Percentiles rank a stretch among this genome's conserved stretches.
Evolutionary conservation across 2,329 filamentous ascomycete species (phyloP).

Genomic region (Cyphellophora attinorum): DNA sequence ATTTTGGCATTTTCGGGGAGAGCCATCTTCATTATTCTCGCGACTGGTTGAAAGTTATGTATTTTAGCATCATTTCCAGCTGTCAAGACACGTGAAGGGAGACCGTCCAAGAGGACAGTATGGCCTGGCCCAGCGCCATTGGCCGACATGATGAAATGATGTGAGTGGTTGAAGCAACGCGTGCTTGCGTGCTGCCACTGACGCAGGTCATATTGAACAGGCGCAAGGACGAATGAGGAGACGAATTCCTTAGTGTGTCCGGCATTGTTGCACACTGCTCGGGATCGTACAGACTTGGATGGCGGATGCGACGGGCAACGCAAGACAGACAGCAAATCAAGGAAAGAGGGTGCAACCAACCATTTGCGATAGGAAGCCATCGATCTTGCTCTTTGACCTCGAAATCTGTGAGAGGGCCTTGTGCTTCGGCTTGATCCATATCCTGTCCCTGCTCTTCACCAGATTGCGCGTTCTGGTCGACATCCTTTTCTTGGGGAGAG

Average conservation of each 20-base stretch:
- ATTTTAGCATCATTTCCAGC: slow-evolving; percentile 75
- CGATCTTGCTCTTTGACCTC: slow-evolving; percentile 99
- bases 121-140: slow-evolving; percentile 9
- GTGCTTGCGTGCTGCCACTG: slow-evolving; percentile 4
- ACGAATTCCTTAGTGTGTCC: slow-evolving; percentile 2
- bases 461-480: slow-evolving; percentile 87
- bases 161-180: slow-evolving; percentile 18
- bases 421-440: slow-evolving; percentile 54
- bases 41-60: slow-evolving; percentile 89
- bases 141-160: slow-evolving; percentile 17
- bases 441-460: slow-evolving; percentile 85
- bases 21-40: slow-evolving; percentile 97
- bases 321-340: neutral
- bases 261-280: slow-evolving; percentile 15
- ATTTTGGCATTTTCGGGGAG: slow-evolving; percentile 98
- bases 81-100: slow-evolving; percentile 11
- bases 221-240: slow-evolving; percentile 24
- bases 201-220: slow-evolving; percentile 30
- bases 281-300: neutral
- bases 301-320: neutral
- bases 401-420: slow-evolving; percentile 76
- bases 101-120: slow-evolving; percentile 3
- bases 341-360: slow-evolving; percentile 57
- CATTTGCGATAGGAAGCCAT: slow-evolving; percentile 99
- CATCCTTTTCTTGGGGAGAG: slow-evolving; percentile 76